Evolutionary conservation across 2,329 filamentous ascomycete genomes (phyloP).

Genomic region (Diplodia seriata): DNA sequence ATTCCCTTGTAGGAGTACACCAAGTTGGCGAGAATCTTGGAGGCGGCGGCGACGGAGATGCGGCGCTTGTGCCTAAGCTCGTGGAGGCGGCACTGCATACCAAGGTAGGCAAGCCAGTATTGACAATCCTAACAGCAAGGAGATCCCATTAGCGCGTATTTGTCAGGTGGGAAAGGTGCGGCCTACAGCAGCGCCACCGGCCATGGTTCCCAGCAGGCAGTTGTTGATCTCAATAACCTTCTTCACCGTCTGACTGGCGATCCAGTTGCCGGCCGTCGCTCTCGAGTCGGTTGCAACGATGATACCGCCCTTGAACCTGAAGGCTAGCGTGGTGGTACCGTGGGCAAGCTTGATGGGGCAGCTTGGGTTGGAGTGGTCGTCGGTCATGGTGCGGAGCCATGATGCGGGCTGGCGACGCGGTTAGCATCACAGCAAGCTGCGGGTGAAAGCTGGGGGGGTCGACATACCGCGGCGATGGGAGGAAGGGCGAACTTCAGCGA

Average conservation of each 20-base stretch:
- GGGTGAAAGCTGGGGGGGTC: slow-evolving; percentile 2
- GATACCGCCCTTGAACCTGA: slow-evolving; percentile 97
- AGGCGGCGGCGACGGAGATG: slow-evolving; percentile 95
- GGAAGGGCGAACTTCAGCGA: slow-evolving; percentile 95
- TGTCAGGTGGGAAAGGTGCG: background rate
- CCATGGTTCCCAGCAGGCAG: slow-evolving; percentile 95
- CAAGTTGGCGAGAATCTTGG: slow-evolving; percentile 97
- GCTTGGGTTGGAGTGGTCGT: slow-evolving; percentile 94
- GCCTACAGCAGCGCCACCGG: slow-evolving; percentile 87
- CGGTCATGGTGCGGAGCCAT: slow-evolving; percentile 95
- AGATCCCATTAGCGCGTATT: slow-evolving; percentile 35
- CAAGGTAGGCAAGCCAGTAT: slow-evolving; percentile 99
- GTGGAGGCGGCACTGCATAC: slow-evolving; percentile 98
- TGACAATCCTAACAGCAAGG: slow-evolving; percentile 76
- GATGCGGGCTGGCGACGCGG: slow-evolving; percentile 73
- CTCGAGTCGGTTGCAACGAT: slow-evolving; percentile 98
- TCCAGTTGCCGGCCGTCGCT: slow-evolving; percentile 98
- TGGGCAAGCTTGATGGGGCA: slow-evolving; percentile 99
- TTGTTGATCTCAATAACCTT: slow-evolving; percentile 99
- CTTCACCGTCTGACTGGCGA: slow-evolving; percentile 99
- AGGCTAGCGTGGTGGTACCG: slow-evolving; percentile 96
- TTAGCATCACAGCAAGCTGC: slow-evolving; percentile 24
- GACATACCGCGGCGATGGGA: slow-evolving; percentile 82
- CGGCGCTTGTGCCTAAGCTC: slow-evolving; percentile 99
- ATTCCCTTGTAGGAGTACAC: slow-evolving; percentile 99